Evolutionary conservation across 306 rosid species (phyloP), one percentile per base, ranked within the genome.

Genomic region (Glycine soja): DNA sequence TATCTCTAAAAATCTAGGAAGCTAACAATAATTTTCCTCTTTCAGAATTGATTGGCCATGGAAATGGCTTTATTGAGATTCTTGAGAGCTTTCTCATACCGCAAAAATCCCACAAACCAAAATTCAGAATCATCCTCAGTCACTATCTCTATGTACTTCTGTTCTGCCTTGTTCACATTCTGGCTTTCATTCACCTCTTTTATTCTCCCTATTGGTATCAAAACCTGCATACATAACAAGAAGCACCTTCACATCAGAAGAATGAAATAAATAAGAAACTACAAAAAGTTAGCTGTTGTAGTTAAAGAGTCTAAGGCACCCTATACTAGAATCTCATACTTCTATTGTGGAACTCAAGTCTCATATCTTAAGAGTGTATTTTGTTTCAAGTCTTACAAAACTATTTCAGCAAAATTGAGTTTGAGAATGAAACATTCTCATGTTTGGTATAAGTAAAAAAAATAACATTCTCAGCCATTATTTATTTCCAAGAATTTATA

Each of bases 101-200:
- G 64, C 56, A 94, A 40, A 87, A 94, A 92, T 7, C 98, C 98
- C 91, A 94, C 62, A 72, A 94, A 94, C 95, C 98, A 94, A 86
- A 94, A 92, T 38, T 92, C 98, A 71, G 77, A 92, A 62, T 52
- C 87, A 85, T 94, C 98, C 7, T 86, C 72, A 0, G 98, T 92
- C 61, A 90, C 87, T 78, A 92, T 83, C 70, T 92, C 86, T 36
- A 90, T 86, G 89, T 90, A 94, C 87, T 87, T 92, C 80, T 87
- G 85, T 32, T 80, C 84, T 82, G 89, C 80, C 32, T 92, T 90
- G 79, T 89, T 80, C 53, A 69, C 91, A 65, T 94, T 79, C 77
- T 86, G 87, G 67, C 94, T 88, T 85, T 88, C 88, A 56, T 81
- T 76, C 4, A 86, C 97, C 78, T 47, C 87, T 83, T 83, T 91